Evolutionary conservation across 2,329 filamentous ascomycete species (phyloP), one percentile per base, ranked within the genome.

Genomic region (Xylariales sp.): DNA sequence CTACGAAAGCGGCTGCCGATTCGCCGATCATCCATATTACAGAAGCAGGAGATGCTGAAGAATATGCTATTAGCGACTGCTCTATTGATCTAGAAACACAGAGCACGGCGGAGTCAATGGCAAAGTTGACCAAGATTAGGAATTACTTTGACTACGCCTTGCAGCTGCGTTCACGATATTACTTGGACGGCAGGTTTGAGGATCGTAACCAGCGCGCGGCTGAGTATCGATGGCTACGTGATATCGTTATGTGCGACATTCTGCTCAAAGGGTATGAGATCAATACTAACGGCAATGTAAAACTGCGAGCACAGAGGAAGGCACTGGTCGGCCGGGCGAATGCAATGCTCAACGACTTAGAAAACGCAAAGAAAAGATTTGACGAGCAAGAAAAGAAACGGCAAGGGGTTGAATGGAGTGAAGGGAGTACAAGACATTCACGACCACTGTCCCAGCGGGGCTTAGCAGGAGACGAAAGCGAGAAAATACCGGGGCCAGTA

Each of bases 241-340:
- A 23, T 7, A 30, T 10, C 28, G 12, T 10, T 46, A 10, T n/a
- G 45, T 3, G 14, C 8, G 39, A 62, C 48, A 48, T 55, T 55
- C 39, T 62, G 14, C n/a, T 48, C n/a, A 30, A 55, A 39, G 59
- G 18, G n/a, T 41, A 62, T 39, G 28, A 48, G n/a, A 48, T 62
- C 34, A 30, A 55, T 28, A 12, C 28, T 30, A 28, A 36, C 16
- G 49, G 59, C 28, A 39, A 62, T 41, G 50, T 36, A 45, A 16
- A 53, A 61, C 18, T 61, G 23, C 48, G 49, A 23, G 14, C 30
- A 16, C 18, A 39, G 23, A 61, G 58, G 49, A 61, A 61, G 49
- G 23, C 36, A 45, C 39, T 61, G 39, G 23, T 53, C 32, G 12
- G 32, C 18, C 36, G 49, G 43, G 58, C 36, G 28, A 61, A 53